Conservation (phyloP, 129 eudicot genomes). For the Gnaphalium uliginosum region DNA sequence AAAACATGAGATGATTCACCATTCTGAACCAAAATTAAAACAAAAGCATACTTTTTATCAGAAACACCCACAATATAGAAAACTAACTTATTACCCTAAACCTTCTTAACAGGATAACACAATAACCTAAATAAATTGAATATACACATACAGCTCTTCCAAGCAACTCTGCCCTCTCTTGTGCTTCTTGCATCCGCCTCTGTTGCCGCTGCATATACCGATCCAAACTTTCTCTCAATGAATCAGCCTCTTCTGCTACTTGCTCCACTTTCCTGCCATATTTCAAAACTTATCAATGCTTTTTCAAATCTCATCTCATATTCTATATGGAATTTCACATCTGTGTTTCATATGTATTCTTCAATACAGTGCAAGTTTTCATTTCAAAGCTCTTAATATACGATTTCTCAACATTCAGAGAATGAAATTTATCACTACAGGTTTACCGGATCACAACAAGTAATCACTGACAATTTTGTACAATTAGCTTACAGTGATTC, state of each 20-base stretch:
- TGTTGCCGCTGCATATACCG: slow-evolving; percentile 67
- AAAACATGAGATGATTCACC: slow-evolving; percentile 92
- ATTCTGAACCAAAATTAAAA: slow-evolving; percentile 46
- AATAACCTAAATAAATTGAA: not conserved
- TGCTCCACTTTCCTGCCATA: slow-evolving; percentile 87
- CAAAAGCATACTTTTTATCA: slow-evolving; percentile 14
- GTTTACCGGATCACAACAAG: not conserved
- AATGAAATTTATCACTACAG: not conserved
- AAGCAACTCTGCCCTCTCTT: slow-evolving; percentile 88
- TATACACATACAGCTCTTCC: slow-evolving; percentile 82
- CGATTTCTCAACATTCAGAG: not conserved
- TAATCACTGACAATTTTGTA: not conserved
- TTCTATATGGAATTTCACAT: not conserved
- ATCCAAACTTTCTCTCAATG: slow-evolving; percentile 85
- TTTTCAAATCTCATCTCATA: not conserved
- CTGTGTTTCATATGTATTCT: slow-evolving; percentile 7
- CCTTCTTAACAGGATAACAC: slow-evolving; percentile 10
- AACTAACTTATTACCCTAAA: slow-evolving; percentile 10
- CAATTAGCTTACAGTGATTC: slow-evolving; percentile 12
- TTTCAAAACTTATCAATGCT: slow-evolving; percentile 1
- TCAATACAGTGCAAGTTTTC: slow-evolving; percentile 10
- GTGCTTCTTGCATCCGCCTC: slow-evolving; percentile 80
- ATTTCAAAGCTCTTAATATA: slow-evolving; percentile 1
- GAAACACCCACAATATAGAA: not conserved
- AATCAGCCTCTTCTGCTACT: slow-evolving; percentile 89